Evolutionary conservation across 768 basidiomycete species (phyloP), one percentile per base, ranked within the genome.

Genomic region (Rhodocollybia butyracea): DNA sequence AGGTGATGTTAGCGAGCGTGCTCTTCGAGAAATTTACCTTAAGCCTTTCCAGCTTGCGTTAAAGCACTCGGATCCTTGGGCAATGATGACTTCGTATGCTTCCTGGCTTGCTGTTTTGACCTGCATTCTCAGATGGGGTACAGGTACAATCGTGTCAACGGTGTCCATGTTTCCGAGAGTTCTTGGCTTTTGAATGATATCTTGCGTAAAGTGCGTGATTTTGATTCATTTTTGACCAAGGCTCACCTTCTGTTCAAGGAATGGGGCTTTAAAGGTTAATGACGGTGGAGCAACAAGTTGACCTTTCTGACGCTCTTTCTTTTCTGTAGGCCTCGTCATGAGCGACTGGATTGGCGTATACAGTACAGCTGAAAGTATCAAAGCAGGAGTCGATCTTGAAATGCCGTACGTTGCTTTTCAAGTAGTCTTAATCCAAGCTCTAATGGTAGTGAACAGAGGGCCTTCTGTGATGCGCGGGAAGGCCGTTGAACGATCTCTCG

Each of bases 21-120:
- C 84, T 11, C 68, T 88, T 17, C 73, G 86, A 6, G 85, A 87
- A 65, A 78, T 88, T 46, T 86, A 88, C 65, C 72, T 86, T 38
- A 80, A 79, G 58, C 84, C 83, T 1, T 82, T 82, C 67, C 78
- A 82, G 70, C 76, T 86, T 41, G 84, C 84, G 2, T 75, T 81
- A 51, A 79, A 78, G 61, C 61, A 80, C 19, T 62, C 81, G 3
- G 70, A 82, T 31, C 83, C 83, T 15, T 80, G 80, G 80, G 80
- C 83, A 6, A 66, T 80, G 52, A 85, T 85, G 82, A 78, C 82
- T 55, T 68, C 79, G 78, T 82, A 65, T 48, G 79, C 65, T 22
- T 1, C 26, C 10, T 45, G 5, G 13, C 13, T 55, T 34, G 24
- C 7, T 5, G n/a, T 32, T 59, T 58, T 54, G 12, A 56, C 12